Percentiles rank a stretch among this genome's conserved stretches.
Evolutionary conservation across 2,329 filamentous ascomycete species (phyloP).

Genomic region (Xylariomycetidae sp.): DNA sequence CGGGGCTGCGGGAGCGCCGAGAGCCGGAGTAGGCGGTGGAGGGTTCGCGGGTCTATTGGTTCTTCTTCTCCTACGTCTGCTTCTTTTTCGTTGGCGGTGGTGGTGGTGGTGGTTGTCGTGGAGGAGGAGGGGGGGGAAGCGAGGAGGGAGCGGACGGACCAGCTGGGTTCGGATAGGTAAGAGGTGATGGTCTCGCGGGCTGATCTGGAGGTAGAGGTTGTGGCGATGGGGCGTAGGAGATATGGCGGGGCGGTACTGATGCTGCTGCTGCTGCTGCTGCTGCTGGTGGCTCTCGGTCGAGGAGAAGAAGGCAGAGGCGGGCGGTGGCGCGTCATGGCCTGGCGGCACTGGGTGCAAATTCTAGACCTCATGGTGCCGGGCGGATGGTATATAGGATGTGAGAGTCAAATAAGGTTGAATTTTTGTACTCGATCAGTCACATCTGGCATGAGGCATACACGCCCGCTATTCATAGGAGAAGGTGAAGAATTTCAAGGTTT

Average conservation of each 20-base stretch:
- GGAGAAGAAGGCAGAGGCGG: no score
- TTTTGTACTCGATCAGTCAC: no score
- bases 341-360: no score
- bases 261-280: not conserved
- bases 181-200: conserved; percentile 20
- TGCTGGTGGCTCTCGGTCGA: no score
- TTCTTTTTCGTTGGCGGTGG: conserved; percentile 16
- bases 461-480: no score
- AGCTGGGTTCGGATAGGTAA: conserved; percentile 68
- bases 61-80: no score
- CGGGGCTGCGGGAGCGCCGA: conserved; percentile 77
- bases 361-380: no score
- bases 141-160: conserved; percentile 77
- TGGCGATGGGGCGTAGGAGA: conserved; percentile 22
- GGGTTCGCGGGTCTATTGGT: conserved; percentile 63
- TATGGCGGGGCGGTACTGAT: not conserved
- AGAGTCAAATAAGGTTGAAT: no score
- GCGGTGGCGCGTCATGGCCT: no score
- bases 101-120: conserved; percentile 8
- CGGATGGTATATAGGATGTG: no score
- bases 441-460: no score
- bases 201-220: conserved; percentile 45
- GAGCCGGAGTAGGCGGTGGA: conserved; percentile 81
- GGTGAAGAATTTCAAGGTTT: no score
- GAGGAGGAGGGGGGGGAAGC: conserved; percentile 33